Evolutionary conservation across 805 yeast genomes (phyloP).

Genomic region (Metschnikowia lunata): DNA sequence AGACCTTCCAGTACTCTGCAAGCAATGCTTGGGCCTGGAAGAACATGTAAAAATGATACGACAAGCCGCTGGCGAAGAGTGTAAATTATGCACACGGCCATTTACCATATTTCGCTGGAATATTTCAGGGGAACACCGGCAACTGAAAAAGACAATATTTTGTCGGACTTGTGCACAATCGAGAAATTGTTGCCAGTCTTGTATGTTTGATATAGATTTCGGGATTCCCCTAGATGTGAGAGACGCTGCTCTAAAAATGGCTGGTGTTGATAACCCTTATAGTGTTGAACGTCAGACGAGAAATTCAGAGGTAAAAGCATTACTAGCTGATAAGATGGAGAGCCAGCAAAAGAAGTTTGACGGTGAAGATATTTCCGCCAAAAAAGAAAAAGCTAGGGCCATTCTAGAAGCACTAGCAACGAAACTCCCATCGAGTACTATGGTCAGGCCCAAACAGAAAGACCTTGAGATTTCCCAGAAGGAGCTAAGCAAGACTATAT

Average conservation of each 20-base stretch:
- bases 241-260: constrained; percentile 75
- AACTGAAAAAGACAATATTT: constrained; percentile 58
- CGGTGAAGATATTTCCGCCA: constrained; percentile 10
- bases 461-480: constrained; percentile 40
- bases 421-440: constrained; percentile 17
- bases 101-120: constrained; percentile 80
- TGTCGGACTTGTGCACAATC: constrained; percentile 78
- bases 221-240: constrained; percentile 76
- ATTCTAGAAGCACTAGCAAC: constrained; percentile 48
- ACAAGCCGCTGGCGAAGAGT: constrained; percentile 70
- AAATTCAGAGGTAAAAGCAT: constrained; percentile 36
- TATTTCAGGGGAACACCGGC: constrained; percentile 37
- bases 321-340: constrained; percentile 46
- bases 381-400: constrained; percentile 39
- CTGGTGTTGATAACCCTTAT: constrained; percentile 35
- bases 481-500: constrained; percentile 36
- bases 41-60: constrained; percentile 67
- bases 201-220: constrained; percentile 77
- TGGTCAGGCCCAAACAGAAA: constrained; percentile 14
- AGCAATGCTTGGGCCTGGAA: constrained; percentile 63
- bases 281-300: constrained; percentile 24
- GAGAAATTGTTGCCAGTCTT: constrained; percentile 81
- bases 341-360: constrained; percentile 39
- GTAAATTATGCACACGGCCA: constrained; percentile 81
- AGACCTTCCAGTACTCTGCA: constrained; percentile 64